Conservation (phyloP, 805 yeast species). For the Candida mattraensis region DNA sequence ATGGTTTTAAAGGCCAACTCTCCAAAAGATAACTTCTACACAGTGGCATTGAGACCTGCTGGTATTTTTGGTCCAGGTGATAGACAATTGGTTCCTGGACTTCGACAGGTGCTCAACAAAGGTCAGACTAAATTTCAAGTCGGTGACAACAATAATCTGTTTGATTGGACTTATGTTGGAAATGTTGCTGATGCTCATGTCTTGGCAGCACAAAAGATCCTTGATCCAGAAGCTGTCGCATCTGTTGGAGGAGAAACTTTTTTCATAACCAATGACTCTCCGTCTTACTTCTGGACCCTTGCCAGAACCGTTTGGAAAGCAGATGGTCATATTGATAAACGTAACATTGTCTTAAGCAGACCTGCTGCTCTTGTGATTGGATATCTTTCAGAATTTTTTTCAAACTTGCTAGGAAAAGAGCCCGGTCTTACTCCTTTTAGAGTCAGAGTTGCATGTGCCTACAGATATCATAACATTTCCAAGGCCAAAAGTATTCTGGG, state of each 20-base stretch:
- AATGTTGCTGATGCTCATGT: conserved; percentile 97
- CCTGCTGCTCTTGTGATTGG: conserved; percentile 82
- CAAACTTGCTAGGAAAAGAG: conserved; percentile 73
- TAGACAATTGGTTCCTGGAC: conserved; percentile 91
- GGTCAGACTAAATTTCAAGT: conserved; percentile 92
- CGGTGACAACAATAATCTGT: conserved; percentile 90
- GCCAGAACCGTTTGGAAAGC: conserved; percentile 98
- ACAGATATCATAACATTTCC: conserved; percentile 86
- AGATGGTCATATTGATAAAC: conserved; percentile 78
- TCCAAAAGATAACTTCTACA: conserved; percentile 52
- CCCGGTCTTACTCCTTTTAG: conserved; percentile 96
- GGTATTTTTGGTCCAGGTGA: conserved; percentile 99
- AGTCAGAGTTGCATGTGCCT: conserved; percentile 89
- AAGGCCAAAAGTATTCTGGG: conserved; percentile 81
- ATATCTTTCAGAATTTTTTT: conserved; percentile 71
- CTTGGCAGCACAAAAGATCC: conserved; percentile 77
- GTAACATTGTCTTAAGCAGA: conserved; percentile 65
- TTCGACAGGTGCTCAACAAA: conserved; percentile 73
- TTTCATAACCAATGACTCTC: conserved; percentile 90
- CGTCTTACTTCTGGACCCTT: conserved; percentile 94
- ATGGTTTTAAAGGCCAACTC: conserved; percentile 76
- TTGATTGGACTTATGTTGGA: conserved; percentile 98
- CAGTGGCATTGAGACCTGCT: conserved; percentile 92
- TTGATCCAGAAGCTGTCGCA: conserved; percentile 43
- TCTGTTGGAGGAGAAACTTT: conserved; percentile 81